A percentile compares a stretch with the other conserved stretches of the same genome.
These are phyloP conservation scores for Scheffersomyces titani DNA, from an alignment of 1,139 yeast genomes.

Conservation along the genomic window DNA sequence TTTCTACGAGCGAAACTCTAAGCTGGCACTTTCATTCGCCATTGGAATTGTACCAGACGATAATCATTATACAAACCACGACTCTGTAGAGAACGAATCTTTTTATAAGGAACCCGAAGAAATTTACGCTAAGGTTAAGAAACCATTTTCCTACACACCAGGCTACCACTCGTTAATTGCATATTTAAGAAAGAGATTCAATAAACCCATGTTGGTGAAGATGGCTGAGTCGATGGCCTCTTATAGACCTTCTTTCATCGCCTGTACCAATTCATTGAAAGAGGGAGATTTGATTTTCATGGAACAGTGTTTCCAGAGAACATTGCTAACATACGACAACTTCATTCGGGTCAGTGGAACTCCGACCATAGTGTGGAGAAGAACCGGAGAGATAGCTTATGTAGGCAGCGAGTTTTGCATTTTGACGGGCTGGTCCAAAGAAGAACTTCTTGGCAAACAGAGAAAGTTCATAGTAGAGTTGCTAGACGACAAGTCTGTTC, in stretches of 20 bases:
- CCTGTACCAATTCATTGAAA: constrained; percentile 83
- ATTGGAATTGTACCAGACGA: constrained; percentile 51
- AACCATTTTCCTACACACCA: constrained; percentile 85
- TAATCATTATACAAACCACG: constrained; percentile 22
- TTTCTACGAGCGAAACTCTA: constrained; percentile 39
- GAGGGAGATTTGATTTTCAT: constrained; percentile 91
- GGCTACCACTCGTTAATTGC: constrained; percentile 84
- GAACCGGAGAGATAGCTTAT: constrained; percentile 93
- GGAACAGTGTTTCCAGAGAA: constrained; percentile 95
- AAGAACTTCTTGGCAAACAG: constrained; percentile 59
- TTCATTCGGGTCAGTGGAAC: constrained; percentile 85
- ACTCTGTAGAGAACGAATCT: constrained; percentile 14
- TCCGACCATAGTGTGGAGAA: constrained; percentile 92
- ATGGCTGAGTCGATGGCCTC: constrained; percentile 90
- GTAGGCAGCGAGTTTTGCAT: constrained; percentile 91
- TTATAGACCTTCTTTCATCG: constrained; percentile 89
- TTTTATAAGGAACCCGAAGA: constrained; percentile 71
- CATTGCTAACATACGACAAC: constrained; percentile 83
- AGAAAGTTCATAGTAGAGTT: constrained; percentile 83
- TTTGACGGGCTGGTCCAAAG: constrained; percentile 85
- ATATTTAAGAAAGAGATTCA: constrained; percentile 72
- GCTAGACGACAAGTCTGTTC: constrained; percentile 82
- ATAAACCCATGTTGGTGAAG: constrained; percentile 66
- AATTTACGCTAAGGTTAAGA: constrained; percentile 70
- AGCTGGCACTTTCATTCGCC: constrained; percentile 54